Evolutionary conservation across 2,329 filamentous ascomycete species (phyloP), one percentile per base, ranked within the genome.

Genomic region (Xylaria sp.): DNA sequence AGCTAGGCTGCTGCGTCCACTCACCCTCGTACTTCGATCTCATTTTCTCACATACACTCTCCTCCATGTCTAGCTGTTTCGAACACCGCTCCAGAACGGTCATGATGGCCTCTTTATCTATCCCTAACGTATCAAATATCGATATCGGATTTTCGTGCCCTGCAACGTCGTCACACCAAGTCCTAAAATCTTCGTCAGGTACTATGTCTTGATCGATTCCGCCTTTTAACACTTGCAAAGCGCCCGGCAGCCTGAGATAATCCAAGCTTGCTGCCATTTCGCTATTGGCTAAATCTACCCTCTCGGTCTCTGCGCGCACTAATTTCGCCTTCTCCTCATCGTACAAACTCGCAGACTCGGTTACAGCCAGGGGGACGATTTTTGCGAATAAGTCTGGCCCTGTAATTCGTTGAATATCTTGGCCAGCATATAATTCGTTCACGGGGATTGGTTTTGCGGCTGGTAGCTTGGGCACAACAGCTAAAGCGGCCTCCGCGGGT

Each of bases 41-140:
- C 96, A 99, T 99, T 84, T 98, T 99, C 80, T 99, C 96, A 79
- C 96, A 99, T 0, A 98, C 93, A 65, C 93, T 97, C 82, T 98
- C 97, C 80, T 99, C 96, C 90, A 96, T 94, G 74, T 99, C 96
- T 50, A 99, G 83, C 76, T 97, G 92, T 79, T 97, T 97, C 64
- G 91, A 90, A 75, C 93, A 93, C 66, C 88, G 88, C 65, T 98
- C 94, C 65, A 99, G 81, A 2, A 90, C 87, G 2, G 85, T 84
- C 29, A 93, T 79, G 13, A 98, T 92, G 1, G 88, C 86, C 21
- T 92, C 88, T 79, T 95, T 97, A 75, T 96, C 92, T 29, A 88
- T 86, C 71, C 91, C 90, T 53, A 99, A 81, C 54, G 88, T 87
- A 50, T 97, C 93, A 73, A 99, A 94, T 2, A 93, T 93, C 55